A percentile compares a stretch with the other conserved stretches of the same genome.
phyloP scores from a whole-genome alignment of 345 rosid species.

The Populus euphratica region DNA sequence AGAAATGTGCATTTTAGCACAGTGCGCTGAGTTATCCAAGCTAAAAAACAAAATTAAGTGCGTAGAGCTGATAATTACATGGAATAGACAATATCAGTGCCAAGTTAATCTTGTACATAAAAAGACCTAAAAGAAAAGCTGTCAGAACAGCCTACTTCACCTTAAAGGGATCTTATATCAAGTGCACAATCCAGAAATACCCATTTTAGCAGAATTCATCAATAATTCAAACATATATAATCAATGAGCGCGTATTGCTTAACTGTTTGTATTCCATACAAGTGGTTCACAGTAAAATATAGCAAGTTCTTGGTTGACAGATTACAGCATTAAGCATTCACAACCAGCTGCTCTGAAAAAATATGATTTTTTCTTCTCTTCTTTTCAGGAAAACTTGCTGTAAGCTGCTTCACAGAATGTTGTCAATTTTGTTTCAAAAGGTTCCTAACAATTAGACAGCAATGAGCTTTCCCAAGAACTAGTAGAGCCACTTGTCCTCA shows the following conservation, averaged over 20 bases:
- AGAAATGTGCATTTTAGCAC: too few species aligned
- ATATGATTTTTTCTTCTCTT: too few species aligned
- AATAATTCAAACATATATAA: too few species aligned
- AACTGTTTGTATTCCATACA: background rate
- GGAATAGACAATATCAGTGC: too few species aligned
- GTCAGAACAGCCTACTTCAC: background rate
- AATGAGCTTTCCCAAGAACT: background rate
- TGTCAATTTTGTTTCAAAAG: background rate
- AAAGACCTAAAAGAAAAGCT: background rate
- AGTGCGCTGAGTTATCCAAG: too few species aligned
- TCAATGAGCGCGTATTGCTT: too few species aligned
- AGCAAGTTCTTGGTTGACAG: background rate
- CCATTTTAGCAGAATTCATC: background rate
- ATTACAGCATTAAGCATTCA: too few species aligned
- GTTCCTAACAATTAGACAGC: background rate
- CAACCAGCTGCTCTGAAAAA: too few species aligned
- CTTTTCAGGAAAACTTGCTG: background rate
- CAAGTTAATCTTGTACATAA: background rate
- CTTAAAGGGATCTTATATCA: background rate
- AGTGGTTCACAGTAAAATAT: background rate
- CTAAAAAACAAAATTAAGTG: too few species aligned
- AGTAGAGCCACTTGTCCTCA: background rate
- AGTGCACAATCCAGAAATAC: background rate
- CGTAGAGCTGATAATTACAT: too few species aligned
- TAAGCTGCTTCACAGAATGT: background rate